Evolutionary conservation across 176 grass and related monocot genomes (phyloP), one percentile per base, ranked within the genome.

Genomic region (Poa annua): DNA sequence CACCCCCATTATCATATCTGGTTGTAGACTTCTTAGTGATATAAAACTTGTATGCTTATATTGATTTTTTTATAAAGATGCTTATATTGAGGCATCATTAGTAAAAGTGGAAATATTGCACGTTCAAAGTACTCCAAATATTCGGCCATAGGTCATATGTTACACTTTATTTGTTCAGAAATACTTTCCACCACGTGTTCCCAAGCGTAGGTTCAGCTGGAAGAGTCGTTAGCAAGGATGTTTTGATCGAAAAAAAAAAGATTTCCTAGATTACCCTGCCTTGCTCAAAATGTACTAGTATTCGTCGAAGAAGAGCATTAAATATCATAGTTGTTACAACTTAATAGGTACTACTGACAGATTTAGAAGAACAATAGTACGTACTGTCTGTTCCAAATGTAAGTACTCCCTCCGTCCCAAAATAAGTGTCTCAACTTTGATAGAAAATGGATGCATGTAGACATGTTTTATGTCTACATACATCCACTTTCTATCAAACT

Each of bases 11-110:
- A 65, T 48, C 36, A 63, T 10, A 80, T 47, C 26, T 32, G 12
- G 9, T 50, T 73, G 22, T 73, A 29, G 44, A 73, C 4, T 50
- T 50, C 8, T 0, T 87, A 24, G 33, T 53, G 41, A 66, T 64
- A 74, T 57, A 71, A 82, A 82, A 21, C 79, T 70, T 36, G 47
- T 82, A 81, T 80, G 9, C 48, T 84, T 54, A 25, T 48, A 45
- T 35, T 79, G 38, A 57, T 74, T 73, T 73, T 88, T 39, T 39
- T 7, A 39, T 39, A 39, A 39, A 39, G 36, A 39, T 80, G 9
- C 36, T 84, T 54, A 26, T 49, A 45, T 25, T 79, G 29, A 59
- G 60, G 20, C 42, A 59, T 81, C 71, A 75, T 34, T 49, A 81
- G 13, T 57, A 67, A 34, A 35, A 82, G 21, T 36, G 17, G 22